A percentile compares a stretch with the other conserved stretches of the same genome.
These are phyloP conservation scores for Thelephora terrestris DNA, from an alignment of 1,284 basidiomycete species.

Conservation along the genomic window DNA sequence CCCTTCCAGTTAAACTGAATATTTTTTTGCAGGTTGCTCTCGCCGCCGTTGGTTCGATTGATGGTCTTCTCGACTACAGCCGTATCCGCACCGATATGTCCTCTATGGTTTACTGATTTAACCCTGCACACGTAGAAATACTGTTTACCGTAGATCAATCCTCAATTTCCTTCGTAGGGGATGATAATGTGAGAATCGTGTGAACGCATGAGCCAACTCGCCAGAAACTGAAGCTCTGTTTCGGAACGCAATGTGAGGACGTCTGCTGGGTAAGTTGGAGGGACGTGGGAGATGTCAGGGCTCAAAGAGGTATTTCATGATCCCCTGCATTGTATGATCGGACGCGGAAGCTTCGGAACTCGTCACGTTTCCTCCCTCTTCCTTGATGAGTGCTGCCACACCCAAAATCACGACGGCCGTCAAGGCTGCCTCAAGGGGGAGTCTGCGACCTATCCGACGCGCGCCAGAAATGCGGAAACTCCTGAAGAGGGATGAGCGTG, in stretches of 20 bases:
- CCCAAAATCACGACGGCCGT: background rate
- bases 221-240: no score
- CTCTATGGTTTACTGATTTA: constrained; percentile 56
- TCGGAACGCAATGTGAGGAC: no score
- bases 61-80: constrained; percentile 84
- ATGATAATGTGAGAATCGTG: no score
- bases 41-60: constrained; percentile 76
- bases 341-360: no score
- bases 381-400: background rate
- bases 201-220: no score
- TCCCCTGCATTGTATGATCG: no score
- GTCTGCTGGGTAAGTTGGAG: no score
- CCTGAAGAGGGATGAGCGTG: constrained; percentile 36
- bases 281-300: no score
- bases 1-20: constrained; percentile 5
- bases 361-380: background rate
- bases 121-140: no score
- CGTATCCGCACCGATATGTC: constrained; percentile 76
- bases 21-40: constrained; percentile 52
- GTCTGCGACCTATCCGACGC: constrained; percentile 17
- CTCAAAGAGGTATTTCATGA: no score
- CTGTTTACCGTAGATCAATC: no score
- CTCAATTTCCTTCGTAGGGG: no score
- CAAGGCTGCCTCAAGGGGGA: constrained; percentile 10
- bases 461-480: constrained; percentile 28